Base-by-base conservation (phyloP, 306 rosid species). In the Datisca glomerata region DNA sequence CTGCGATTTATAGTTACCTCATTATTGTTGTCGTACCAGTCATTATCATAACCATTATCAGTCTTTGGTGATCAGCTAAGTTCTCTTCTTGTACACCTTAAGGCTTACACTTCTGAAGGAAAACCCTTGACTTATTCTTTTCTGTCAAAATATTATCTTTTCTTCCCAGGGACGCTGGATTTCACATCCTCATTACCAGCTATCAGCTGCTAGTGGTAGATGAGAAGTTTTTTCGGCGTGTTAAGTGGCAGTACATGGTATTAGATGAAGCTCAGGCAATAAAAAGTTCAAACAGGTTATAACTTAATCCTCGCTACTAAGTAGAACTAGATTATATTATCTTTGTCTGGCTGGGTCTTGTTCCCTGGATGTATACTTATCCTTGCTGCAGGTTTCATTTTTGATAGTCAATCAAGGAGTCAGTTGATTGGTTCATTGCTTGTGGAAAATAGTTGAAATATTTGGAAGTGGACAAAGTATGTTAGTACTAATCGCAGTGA, bases 221-320 rank as follows among this genome's bases (percentile, higher is more conserved):
- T 66, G 92, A 68, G 62, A 84, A 84, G 81, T 66, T 31, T 57
- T 84, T 91, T 52, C 93, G 81, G 27, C 93, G 96, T 15, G 95
- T 91, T 60, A 91, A 84, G 70, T 91, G 98, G 98, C 98, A 91
- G 52, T 91, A 91, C 65, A 91, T 91, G 98, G 96, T 91, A 52
- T 73, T 91, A 65, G 98, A 91, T 70, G 98, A 91, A 71, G 98
- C 98, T 37, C 96, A 91, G 64, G 98, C 98, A 51, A 91, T 91
- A 46, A 91, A 91, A 69, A 84, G 95, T 72, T 36, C 98, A 6
- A 68, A 53, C 70, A 91, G 98, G 98, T 91, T 59, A 18, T 60
- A 35, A 39, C 60, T 39, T 29, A 36, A 45, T 64, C 34, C 36
- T 28, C 62, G 19, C 25, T 28, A 55, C 7, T 35, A 9, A 43